Evolutionary conservation across 768 basidiomycete genomes (phyloP).

Genomic region (Boletus rubescentipes): DNA sequence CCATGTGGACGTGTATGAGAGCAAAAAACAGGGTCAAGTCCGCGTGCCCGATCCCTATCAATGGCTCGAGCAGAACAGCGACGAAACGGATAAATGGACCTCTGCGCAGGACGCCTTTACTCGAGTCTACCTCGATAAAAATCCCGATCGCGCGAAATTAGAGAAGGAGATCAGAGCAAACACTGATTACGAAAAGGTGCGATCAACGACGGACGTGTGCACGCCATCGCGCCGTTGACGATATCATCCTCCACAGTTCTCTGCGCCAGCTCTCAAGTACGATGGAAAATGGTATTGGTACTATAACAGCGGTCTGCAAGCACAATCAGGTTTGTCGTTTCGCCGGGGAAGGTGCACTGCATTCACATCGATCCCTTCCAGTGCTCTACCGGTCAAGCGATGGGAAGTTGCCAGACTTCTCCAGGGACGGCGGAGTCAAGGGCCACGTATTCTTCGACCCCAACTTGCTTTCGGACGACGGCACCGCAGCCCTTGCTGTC

Average conservation of each 20-base stretch:
- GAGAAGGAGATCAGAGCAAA: constrained; percentile 57
- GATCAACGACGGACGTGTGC: neutral
- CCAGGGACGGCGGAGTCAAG: constrained; percentile 40
- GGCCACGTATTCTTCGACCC: constrained; percentile 82
- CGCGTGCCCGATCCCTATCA: constrained; percentile 68
- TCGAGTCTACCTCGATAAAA: constrained; percentile 59
- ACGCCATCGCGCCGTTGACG: neutral
- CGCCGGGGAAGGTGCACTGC: neutral
- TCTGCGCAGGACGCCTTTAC: constrained; percentile 60
- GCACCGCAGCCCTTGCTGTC: constrained; percentile 61
- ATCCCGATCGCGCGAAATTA: constrained; percentile 55
- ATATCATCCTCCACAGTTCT: constrained; percentile 46
- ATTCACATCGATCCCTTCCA: constrained; percentile 21
- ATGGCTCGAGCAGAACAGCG: constrained; percentile 66
- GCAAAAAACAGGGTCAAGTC: constrained; percentile 59
- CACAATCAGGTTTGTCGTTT: constrained; percentile 47
- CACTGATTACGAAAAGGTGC: constrained; percentile 52
- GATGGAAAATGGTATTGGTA: constrained; percentile 82
- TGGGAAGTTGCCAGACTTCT: constrained; percentile 52
- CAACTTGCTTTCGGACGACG: constrained; percentile 70
- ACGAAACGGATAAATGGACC: constrained; percentile 67
- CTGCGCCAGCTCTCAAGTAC: constrained; percentile 55
- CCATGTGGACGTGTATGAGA: constrained; percentile 68
- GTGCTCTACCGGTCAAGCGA: constrained; percentile 64
- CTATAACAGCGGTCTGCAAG: constrained; percentile 74